Evolutionary conservation across 1,139 yeast species (phyloP).

Genomic region (Pichia sp.): DNA sequence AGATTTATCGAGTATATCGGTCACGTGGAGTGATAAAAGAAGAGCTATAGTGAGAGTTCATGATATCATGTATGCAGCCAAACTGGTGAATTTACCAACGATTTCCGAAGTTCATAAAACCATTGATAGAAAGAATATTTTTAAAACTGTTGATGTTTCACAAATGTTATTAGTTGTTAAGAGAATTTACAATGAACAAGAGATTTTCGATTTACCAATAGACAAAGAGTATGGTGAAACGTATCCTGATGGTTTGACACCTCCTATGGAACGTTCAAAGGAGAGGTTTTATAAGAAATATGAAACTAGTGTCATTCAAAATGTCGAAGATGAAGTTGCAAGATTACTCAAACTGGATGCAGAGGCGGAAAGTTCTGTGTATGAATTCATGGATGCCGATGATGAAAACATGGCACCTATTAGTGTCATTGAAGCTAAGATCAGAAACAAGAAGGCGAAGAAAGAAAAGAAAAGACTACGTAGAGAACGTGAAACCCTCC

Average conservation of each 20-base stretch:
- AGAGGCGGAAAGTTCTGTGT: constrained; percentile 79
- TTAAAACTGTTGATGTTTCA: constrained; percentile 82
- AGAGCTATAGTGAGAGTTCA: constrained; percentile 66
- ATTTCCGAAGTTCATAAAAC: constrained; percentile 86
- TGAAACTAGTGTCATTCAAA: constrained; percentile 52
- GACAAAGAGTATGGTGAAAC: constrained; percentile 44
- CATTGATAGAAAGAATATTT: constrained; percentile 83
- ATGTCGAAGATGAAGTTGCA: constrained; percentile 76
- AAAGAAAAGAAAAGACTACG: constrained; percentile 24
- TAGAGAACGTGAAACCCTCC: constrained; percentile 12
- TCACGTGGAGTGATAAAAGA: constrained; percentile 80
- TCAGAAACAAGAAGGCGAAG: constrained; percentile 27
- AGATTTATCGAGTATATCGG: constrained; percentile 67
- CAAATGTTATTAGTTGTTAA: constrained; percentile 82
- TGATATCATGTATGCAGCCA: constrained; percentile 70
- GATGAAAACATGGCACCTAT: constrained; percentile 19
- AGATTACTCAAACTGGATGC: constrained; percentile 74
- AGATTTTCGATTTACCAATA: constrained; percentile 39
- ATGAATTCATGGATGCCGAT: constrained; percentile 68
- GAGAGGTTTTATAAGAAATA: constrained; percentile 53
- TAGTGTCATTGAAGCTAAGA: constrained; percentile 20
- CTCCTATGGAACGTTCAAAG: constrained; percentile 64
- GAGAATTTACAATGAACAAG: constrained; percentile 55
- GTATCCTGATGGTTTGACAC: constrained; percentile 76
- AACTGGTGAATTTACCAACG: constrained; percentile 88